Percentiles rank a stretch among this genome's conserved stretches.
phyloP scores from a whole-genome alignment of 1,139 yeast species.

The Debaryomyces nepalensis region DNA sequence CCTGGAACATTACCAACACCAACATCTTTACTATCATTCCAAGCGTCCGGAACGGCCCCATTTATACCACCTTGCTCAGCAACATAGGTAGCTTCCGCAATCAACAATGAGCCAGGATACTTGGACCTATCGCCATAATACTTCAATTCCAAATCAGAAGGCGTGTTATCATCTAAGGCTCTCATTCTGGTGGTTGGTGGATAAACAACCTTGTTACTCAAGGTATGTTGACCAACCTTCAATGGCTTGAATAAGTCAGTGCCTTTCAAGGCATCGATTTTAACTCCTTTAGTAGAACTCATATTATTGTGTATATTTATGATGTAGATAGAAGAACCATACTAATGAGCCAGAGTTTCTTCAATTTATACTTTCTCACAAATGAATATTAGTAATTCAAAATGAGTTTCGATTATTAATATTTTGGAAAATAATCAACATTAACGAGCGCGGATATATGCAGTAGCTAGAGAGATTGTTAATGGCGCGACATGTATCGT shows the following conservation, averaged over 20 bases:
- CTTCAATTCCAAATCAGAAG: constrained; percentile 49
- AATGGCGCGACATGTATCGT: no score
- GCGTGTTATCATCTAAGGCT: constrained; percentile 42
- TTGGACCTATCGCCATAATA: constrained; percentile 60
- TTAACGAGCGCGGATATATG: no score
- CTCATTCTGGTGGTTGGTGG: constrained; percentile 63
- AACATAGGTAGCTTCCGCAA: constrained; percentile 41
- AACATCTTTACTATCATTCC: constrained; percentile 16
- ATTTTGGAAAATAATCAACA: no score
- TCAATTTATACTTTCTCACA: no score
- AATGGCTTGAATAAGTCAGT: constrained; percentile 49
- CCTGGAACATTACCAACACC: constrained; percentile 55
- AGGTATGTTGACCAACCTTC: constrained; percentile 18
- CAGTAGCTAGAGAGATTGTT: no score
- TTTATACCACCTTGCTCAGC: constrained; percentile 40
- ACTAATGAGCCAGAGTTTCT: neutral
- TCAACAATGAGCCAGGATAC: constrained; percentile 58
- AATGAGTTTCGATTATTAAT: no score
- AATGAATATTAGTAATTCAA: no score
- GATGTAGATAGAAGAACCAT: neutral
- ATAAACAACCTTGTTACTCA: constrained; percentile 48
- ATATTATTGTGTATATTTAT: neutral
- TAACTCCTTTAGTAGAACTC: neutral
- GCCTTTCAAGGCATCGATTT: constrained; percentile 11
- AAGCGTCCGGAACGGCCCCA: constrained; percentile 48